Conservation (phyloP, 2,329 filamentous ascomycete genomes). For the Pseudopithomyces maydicus region DNA sequence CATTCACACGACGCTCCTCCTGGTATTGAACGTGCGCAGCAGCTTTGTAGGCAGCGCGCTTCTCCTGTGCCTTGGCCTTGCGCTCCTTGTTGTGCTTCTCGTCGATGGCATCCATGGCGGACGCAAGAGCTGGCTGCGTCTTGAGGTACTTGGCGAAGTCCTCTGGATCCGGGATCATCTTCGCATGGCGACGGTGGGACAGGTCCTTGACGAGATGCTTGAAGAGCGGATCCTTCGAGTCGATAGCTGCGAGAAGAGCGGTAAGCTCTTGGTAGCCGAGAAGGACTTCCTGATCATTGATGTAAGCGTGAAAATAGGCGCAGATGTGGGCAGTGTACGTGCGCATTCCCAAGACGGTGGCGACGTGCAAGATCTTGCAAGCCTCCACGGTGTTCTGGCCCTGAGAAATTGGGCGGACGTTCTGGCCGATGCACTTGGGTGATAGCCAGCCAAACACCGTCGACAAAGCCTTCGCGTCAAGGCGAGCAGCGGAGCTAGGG, state of each 20-base stretch:
- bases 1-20: not conserved
- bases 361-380: not conserved
- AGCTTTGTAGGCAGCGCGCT: not conserved
- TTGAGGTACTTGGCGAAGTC: not conserved
- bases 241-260: not conserved
- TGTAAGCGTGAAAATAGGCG: not conserved
- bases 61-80: not conserved
- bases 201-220: not conserved
- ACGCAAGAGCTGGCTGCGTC: not conserved
- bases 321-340: not conserved
- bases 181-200: not conserved
- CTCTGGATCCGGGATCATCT: not conserved
- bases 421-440: not conserved
- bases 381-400: not conserved
- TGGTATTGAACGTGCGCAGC: not conserved
- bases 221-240: not conserved
- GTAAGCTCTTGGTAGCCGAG: not conserved
- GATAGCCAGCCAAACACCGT: not conserved
- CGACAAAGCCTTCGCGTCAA: not conserved
- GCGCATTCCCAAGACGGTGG: not conserved
- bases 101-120: not conserved
- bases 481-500: not conserved
- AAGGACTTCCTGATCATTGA: not conserved
- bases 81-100: not conserved
- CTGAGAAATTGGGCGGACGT: not conserved